Evolutionary conservation across 2,329 filamentous ascomycete genomes (phyloP), one percentile per base, ranked within the genome.

Genomic region (Colletotrichum falcatum): DNA sequence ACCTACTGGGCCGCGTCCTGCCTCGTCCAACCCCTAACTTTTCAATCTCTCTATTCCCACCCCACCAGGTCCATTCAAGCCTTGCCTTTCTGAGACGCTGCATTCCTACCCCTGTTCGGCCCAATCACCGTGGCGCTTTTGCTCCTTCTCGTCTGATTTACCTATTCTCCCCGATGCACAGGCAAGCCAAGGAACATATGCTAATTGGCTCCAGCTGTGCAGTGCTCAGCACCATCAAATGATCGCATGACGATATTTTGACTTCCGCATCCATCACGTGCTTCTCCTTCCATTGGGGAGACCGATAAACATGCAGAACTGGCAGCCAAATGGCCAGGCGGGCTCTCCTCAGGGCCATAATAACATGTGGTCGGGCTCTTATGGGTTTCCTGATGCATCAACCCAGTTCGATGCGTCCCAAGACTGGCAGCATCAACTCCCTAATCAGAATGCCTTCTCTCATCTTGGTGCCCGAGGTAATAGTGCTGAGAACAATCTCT

Each of bases 331-430:
- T 53, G 66, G 66, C 62, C 72, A 72, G 61, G 39, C 61, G 42
- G 65, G 59, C 42, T 61, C 72, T 64, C 46, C 65, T 23, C 72
- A 73, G 46, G 63, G 62, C 48, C 69, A 69, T 61, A 69, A 72
- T 63, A 65, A 70, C 37, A 54, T 73, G 26, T 73, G 72, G 72
- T 42, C 66, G 23, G 56, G 66, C 28, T n/a, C 46, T 14, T 73
- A 56, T 23, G 62, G 33, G 20, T 72, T 64, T 53, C 33, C 56
- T 23, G 71, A 72, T 59, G 70, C 61, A 28, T 23, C 62, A 23
- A 61, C 46, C 48, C 80, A 82, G 46, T 84, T 80, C 73, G 81
- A 83, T 60, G 78, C 79, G 60, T 76, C 75, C 51, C 81, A 83
- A 64, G 67, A 77, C 44, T 84, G 82, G 82, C 73, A 78, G 11